phyloP scores from a whole-genome alignment of 352 stramenopile species.

The Phytopythium cucurbitacearum region DNA sequence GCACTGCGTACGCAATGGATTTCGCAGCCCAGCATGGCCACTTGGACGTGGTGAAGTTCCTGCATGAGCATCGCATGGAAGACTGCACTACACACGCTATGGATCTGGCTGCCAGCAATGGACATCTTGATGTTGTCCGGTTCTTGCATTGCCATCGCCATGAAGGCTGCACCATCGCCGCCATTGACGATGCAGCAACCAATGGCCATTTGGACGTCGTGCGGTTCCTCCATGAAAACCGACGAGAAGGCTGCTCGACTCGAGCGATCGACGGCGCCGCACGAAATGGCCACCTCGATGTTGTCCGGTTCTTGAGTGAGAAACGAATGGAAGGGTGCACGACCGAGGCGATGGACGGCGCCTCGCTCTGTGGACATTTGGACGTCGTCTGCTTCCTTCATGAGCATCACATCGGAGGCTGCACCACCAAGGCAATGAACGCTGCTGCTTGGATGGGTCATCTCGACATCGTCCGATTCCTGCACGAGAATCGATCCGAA shows the following conservation, averaged over 20 bases:
- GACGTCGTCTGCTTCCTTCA: conserved; percentile 21
- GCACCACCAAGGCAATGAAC: conserved; percentile 18
- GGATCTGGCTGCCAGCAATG: conserved; percentile 29
- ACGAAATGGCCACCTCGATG: conserved; percentile 6
- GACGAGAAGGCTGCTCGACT: conserved; percentile 21
- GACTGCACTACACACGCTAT: conserved; percentile 31
- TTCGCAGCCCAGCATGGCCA: conserved; percentile 20
- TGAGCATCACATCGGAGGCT: conserved; percentile 15
- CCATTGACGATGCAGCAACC: conserved; percentile 24
- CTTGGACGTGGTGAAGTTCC: conserved; percentile 21
- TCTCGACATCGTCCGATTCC: conserved; percentile 23
- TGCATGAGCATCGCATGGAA: conserved; percentile 23
- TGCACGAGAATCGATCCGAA: conserved; percentile 23
- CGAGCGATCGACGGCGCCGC: conserved; percentile 4
- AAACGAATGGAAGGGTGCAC: no score
- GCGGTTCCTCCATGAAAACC: conserved; percentile 25
- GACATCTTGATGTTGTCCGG: conserved; percentile 21
- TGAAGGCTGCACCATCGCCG: conserved; percentile 21
- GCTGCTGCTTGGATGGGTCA: conserved; percentile 21
- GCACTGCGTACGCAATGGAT: conserved; percentile 30
- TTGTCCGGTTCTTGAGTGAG: conserved; percentile 3
- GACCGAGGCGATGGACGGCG: no score
- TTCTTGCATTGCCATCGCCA: conserved; percentile 24
- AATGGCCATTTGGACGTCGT: conserved; percentile 25
- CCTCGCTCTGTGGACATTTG: conserved; percentile 9